Evolutionary conservation across 495 filamentous ascomycete species (phyloP).

Genomic region (Neurospora discreta): DNA sequence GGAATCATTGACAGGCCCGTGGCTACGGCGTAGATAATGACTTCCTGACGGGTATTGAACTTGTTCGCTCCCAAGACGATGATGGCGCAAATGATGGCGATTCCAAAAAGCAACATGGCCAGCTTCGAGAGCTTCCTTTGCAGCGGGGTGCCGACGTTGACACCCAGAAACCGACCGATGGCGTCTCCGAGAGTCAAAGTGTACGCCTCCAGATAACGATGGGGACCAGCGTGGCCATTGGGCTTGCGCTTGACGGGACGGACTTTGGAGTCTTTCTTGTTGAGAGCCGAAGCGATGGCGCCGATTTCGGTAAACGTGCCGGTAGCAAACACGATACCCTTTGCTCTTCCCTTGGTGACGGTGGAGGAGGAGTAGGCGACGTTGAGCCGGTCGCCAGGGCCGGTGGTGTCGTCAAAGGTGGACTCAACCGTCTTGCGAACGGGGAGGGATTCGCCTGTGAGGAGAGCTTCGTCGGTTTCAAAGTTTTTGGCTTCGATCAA

Average conservation of each 20-base stretch:
- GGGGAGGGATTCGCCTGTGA: constrained; percentile 61
- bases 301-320: constrained; percentile 74
- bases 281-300: constrained; percentile 57
- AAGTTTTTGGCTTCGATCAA: constrained; percentile 74
- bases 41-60: constrained; percentile 60
- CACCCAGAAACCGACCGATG: constrained; percentile 58
- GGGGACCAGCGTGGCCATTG: constrained; percentile 45
- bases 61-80: constrained; percentile 70
- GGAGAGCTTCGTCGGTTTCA: constrained; percentile 24
- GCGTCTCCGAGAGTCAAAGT: constrained; percentile 53
- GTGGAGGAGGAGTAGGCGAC: constrained; percentile 58
- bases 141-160: constrained; percentile 66
- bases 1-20: constrained; percentile 60
- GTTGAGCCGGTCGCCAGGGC: constrained; percentile 55
- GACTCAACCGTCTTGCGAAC: constrained; percentile 25
- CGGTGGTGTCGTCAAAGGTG: constrained; percentile 29
- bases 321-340: constrained; percentile 55
- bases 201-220: constrained; percentile 60
- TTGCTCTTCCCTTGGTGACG: constrained; percentile 55
- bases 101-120: constrained; percentile 62
- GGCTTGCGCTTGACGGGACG: constrained; percentile 47
- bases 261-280: constrained; percentile 48
- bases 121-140: constrained; percentile 69
- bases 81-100: constrained; percentile 63
- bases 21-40: constrained; percentile 74